A percentile compares a stretch with the other conserved stretches of the same genome.
These are phyloP conservation scores for Diaporthe sp. DNA, from an alignment of 2,329 filamentous ascomycete species.

Conservation along the genomic window DNA sequence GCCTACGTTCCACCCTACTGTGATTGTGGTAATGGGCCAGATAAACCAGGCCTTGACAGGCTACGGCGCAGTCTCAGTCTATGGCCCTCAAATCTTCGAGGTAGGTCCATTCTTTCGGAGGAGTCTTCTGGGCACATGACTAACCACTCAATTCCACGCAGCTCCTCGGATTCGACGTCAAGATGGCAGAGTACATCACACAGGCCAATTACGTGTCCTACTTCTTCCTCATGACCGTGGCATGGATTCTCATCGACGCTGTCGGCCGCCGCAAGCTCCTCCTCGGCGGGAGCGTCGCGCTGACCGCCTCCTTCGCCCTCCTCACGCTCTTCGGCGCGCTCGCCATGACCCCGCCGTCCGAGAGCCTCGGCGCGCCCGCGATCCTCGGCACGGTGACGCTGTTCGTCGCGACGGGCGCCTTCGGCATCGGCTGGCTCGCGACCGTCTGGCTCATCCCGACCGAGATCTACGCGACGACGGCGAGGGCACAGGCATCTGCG, in stretches of 20 bases:
- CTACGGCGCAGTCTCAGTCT: slow-evolving; percentile 72
- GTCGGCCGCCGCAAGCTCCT: slow-evolving; percentile 67
- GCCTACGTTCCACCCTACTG: slow-evolving; percentile 70
- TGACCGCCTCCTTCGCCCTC: slow-evolving; percentile 64
- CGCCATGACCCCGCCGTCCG: slow-evolving; percentile 51
- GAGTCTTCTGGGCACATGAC: background rate
- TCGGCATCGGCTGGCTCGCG: slow-evolving; percentile 72
- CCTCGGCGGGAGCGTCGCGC: slow-evolving; percentile 63
- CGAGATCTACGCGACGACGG: slow-evolving; percentile 68
- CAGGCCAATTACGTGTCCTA: slow-evolving; percentile 73
- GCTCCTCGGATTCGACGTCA: slow-evolving; percentile 67
- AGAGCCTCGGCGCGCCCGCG: slow-evolving; percentile 57
- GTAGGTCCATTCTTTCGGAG: background rate
- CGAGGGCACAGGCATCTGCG: slow-evolving; percentile 67
- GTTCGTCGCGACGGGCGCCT: slow-evolving; percentile 70
- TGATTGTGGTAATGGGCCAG: slow-evolving; percentile 74
- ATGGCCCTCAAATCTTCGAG: slow-evolving; percentile 73
- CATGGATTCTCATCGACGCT: slow-evolving; percentile 71
- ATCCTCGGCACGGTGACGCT: slow-evolving; percentile 65
- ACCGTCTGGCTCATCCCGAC: slow-evolving; percentile 73
- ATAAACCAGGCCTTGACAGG: slow-evolving; percentile 71
- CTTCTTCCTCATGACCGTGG: slow-evolving; percentile 71
- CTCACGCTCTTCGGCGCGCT: slow-evolving; percentile 66
- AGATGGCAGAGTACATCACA: slow-evolving; percentile 67
- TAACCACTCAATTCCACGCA: slow-evolving; percentile 44